Evolutionary conservation across 1,284 basidiomycete genomes (phyloP).

Genomic region (Agaricales sp.): DNA sequence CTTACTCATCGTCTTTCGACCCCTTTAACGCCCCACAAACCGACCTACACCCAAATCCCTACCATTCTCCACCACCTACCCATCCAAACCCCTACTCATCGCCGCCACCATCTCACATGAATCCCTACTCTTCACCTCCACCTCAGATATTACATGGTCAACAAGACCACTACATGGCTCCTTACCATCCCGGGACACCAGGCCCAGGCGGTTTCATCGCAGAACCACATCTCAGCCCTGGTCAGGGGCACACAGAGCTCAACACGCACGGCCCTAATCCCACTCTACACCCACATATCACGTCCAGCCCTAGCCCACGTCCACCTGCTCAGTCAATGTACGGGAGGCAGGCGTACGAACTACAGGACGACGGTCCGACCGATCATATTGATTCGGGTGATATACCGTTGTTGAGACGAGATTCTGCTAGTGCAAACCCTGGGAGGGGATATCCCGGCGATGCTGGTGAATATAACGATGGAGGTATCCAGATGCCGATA

Average conservation of each 20-base stretch:
- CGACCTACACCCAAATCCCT: conserved; percentile 16
- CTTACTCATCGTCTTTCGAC: conserved; percentile 23
- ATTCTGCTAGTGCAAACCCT: conserved; percentile 19
- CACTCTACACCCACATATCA: conserved; percentile 12
- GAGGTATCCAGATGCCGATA: conserved; percentile 17
- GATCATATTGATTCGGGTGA: conserved; percentile 40
- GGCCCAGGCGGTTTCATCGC: conserved; percentile 2
- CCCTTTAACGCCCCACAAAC: conserved; percentile 11
- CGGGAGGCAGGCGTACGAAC: conserved; percentile 21
- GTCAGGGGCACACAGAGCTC: conserved; percentile 13
- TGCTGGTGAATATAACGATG: conserved; percentile 9
- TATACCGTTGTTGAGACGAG: conserved; percentile 51
- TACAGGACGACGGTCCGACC: conserved; percentile 31
- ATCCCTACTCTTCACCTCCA: conserved; percentile 14
- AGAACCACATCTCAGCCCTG: conserved; percentile 5
- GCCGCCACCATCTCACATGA: conserved; percentile 11
- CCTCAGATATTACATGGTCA: conserved; percentile 9
- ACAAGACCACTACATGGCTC: conserved; percentile 10
- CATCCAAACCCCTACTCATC: conserved; percentile 13
- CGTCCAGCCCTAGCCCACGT: conserved; percentile 16
- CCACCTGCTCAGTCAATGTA: no score
- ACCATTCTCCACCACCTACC: conserved; percentile 20
- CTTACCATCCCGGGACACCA: conserved; percentile 6
- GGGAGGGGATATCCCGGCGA: conserved; percentile 16
- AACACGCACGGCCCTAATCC: conserved; percentile 14